These are phyloP conservation scores for Chlamydomonas schloesseri DNA, from an alignment of 139 green algal genomes.

Conservation along the genomic window DNA sequence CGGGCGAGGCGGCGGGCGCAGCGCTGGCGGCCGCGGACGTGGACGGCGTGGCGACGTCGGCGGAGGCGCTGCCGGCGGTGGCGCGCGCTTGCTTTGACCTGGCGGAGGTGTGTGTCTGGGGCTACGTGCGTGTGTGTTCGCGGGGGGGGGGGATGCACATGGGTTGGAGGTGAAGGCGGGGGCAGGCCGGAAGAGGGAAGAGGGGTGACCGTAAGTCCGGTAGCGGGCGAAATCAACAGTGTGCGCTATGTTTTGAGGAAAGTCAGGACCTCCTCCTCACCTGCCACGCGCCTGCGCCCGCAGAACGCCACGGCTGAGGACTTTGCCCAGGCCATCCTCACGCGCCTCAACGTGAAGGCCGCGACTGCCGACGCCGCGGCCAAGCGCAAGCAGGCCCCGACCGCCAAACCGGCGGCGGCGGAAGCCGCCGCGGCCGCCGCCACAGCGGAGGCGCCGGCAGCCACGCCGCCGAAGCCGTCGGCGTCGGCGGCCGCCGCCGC, in stretches of 20 bases:
- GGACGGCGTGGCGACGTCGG: constrained; percentile 48
- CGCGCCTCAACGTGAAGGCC: constrained; percentile 38
- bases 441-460: not conserved
- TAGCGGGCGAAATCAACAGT: no score
- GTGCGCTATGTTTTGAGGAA: no score
- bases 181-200: no score
- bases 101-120: constrained; percentile 11
- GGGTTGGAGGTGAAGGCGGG: no score
- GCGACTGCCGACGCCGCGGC: not conserved
- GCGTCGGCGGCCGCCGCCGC: not conserved
- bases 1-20: not conserved
- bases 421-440: not conserved
- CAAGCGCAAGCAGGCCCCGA: no score
- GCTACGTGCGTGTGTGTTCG: no score
- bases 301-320: not conserved
- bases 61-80: constrained; percentile 39
- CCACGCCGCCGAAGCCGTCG: not conserved
- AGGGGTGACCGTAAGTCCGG: no score
- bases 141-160: no score
- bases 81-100: constrained; percentile 40
- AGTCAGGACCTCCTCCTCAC: no score
- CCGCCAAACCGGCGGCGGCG: not conserved
- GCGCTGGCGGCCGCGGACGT: constrained; percentile 45
- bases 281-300: no score
- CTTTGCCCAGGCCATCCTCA: constrained; percentile 35